Conservation (phyloP, 208 protist genomes). For the Blechomonas ayalai region DNA sequence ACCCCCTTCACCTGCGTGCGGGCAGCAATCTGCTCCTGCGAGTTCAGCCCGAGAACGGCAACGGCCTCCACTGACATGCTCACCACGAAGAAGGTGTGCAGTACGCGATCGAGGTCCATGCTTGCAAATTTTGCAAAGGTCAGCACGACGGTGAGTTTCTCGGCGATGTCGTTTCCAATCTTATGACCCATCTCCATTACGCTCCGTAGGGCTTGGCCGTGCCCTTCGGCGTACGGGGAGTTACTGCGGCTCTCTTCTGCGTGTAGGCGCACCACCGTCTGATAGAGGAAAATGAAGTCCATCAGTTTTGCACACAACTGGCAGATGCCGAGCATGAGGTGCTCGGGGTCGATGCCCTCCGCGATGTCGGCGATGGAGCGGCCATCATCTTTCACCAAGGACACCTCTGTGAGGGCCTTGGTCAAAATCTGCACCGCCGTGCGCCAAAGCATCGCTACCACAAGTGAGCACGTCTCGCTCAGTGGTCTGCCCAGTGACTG, state of each 20-base stretch:
- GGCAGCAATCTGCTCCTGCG: slow-evolving; percentile 26
- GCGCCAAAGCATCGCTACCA: slow-evolving; percentile 58
- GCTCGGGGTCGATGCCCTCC: slow-evolving; percentile 65
- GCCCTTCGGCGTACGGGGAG: slow-evolving; percentile 25
- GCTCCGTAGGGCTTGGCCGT: slow-evolving; percentile 25
- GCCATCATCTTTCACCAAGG: slow-evolving; percentile 54
- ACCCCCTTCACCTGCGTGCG: slow-evolving; percentile 40
- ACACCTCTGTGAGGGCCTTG: slow-evolving; percentile 66
- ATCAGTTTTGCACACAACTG: slow-evolving; percentile 67
- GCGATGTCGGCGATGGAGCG: slow-evolving; percentile 56
- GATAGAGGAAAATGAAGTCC: slow-evolving; percentile 74
- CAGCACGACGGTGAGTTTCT: slow-evolving; percentile 62
- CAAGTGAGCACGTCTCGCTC: slow-evolving; percentile 21
- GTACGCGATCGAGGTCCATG: slow-evolving; percentile 53
- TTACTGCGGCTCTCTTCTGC: slow-evolving; percentile 29
- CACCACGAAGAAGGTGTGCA: slow-evolving; percentile 76
- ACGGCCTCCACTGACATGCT: slow-evolving; percentile 63
- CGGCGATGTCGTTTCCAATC: slow-evolving; percentile 56
- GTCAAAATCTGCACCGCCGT: slow-evolving; percentile 60
- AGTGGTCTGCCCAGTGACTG: slow-evolving; percentile 19
- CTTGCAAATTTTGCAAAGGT: slow-evolving; percentile 21
- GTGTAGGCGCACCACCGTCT: slow-evolving; percentile 49
- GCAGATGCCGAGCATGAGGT: slow-evolving; percentile 58
- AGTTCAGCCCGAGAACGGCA: slow-evolving; percentile 35
- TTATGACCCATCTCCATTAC: slow-evolving; percentile 44